Conservation (phyloP, 2,329 filamentous ascomycete genomes). For the Endocalyx cinctus region DNA sequence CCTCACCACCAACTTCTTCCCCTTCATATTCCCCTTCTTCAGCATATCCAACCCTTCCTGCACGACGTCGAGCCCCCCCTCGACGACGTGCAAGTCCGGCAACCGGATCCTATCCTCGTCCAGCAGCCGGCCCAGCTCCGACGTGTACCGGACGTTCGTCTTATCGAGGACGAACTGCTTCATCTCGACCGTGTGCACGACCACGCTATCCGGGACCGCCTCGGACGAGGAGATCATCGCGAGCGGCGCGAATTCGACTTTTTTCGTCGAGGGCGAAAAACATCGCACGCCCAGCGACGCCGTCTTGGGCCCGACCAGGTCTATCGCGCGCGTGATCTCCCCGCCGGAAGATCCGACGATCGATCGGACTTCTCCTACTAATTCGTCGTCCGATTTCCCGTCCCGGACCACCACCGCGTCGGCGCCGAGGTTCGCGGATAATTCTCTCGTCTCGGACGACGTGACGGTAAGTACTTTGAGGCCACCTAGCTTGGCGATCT, state of each 20-base stretch:
- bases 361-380: slow-evolving; percentile 27
- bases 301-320: slow-evolving; percentile 32
- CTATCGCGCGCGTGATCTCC: slow-evolving; percentile 29
- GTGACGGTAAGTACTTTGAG: slow-evolving; percentile 32
- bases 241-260: slow-evolving; percentile 28
- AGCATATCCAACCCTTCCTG: slow-evolving; percentile 27
- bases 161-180: slow-evolving; percentile 33
- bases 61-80: slow-evolving; percentile 29
- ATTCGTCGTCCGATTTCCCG: slow-evolving; percentile 26
- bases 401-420: slow-evolving; percentile 28
- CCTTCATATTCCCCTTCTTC: slow-evolving; percentile 28
- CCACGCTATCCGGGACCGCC: slow-evolving; percentile 23
- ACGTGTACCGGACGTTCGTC: slow-evolving; percentile 21
- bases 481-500: slow-evolving; percentile 30
- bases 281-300: slow-evolving; percentile 23
- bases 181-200: slow-evolving; percentile 33
- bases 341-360: slow-evolving; percentile 19
- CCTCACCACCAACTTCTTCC: slow-evolving; percentile 29
- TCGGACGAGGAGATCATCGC: slow-evolving; percentile 27
- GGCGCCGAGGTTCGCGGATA: slow-evolving; percentile 28
- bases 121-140: slow-evolving; percentile 27
- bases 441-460: slow-evolving; percentile 24
- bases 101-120: slow-evolving; percentile 21
- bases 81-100: slow-evolving; percentile 27
- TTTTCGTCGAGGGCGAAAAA: slow-evolving; percentile 18